Percentiles rank a stretch among this genome's conserved stretches.
Conservation (phyloP, 169 alveolate genomes). For the Eimeria acervulina region DNA sequence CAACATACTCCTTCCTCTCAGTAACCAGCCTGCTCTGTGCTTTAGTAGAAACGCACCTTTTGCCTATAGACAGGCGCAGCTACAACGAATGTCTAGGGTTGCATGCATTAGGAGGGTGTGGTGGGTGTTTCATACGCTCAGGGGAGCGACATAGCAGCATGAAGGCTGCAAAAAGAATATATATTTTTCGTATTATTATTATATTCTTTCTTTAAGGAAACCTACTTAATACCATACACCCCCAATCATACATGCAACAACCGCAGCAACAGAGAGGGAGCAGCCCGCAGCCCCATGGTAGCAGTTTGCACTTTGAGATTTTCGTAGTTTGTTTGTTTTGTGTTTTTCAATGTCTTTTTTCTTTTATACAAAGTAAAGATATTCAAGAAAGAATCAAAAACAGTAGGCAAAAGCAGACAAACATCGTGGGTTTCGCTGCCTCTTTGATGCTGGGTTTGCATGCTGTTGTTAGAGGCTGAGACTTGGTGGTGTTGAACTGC, state of each 20-base stretch:
- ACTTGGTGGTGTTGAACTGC: background rate
- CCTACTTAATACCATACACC: background rate
- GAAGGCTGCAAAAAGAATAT: background rate
- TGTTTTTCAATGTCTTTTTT: background rate
- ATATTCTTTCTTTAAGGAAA: too few species aligned
- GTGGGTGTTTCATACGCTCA: too few species aligned
- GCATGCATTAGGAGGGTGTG: too few species aligned
- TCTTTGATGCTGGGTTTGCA: background rate
- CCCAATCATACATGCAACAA: background rate
- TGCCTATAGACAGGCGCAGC: too few species aligned
- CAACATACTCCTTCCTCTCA: too few species aligned
- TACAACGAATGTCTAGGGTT: too few species aligned
- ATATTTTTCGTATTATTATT: too few species aligned
- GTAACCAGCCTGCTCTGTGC: too few species aligned
- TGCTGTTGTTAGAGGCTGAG: background rate
- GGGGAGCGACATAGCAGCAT: too few species aligned
- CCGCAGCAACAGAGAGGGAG: background rate
- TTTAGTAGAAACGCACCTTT: too few species aligned
- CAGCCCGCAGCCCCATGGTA: conserved; percentile 14
- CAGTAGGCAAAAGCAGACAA: background rate
- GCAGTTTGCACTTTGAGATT: background rate
- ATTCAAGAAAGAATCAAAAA: background rate
- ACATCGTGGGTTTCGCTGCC: background rate
- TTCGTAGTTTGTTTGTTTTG: background rate
- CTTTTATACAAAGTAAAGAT: background rate